phyloP scores from a whole-genome alignment of 2,329 filamentous ascomycete species.

The Fusarium coicis region DNA sequence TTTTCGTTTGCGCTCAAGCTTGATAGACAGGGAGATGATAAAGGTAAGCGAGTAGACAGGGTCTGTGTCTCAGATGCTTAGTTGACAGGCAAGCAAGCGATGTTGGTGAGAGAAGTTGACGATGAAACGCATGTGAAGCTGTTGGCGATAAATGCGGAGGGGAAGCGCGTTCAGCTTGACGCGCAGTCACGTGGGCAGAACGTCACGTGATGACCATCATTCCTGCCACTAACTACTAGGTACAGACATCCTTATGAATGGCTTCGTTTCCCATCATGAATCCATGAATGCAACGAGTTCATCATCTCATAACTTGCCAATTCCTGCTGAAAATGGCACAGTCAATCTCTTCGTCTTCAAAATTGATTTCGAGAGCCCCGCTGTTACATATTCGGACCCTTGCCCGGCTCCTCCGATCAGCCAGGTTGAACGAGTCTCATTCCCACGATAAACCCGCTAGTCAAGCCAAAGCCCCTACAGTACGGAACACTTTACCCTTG shows the following conservation, averaged over 20 bases:
- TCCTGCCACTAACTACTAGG: no score
- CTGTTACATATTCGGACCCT: constrained; percentile 2
- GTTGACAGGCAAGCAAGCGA: not conserved
- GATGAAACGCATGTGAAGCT: constrained; percentile 7
- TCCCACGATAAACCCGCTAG: constrained; percentile 32
- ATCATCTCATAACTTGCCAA: no score
- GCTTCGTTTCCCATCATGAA: not conserved
- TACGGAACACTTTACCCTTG: not conserved
- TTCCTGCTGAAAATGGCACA: no score
- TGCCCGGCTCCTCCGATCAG: constrained; percentile 14
- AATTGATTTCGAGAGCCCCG: not conserved
- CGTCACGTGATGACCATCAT: not conserved
- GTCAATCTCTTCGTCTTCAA: not conserved
- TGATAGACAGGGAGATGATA: not conserved
- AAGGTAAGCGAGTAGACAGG: no score
- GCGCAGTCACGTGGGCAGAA: constrained; percentile 32
- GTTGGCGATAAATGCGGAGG: constrained; percentile 23
- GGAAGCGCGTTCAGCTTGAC: constrained; percentile 31
- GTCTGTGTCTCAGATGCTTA: not conserved
- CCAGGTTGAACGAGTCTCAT: not conserved
- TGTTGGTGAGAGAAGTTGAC: not conserved
- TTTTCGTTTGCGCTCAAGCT: constrained; percentile 2
- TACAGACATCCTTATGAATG: not conserved
- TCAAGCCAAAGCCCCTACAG: constrained; percentile 8
- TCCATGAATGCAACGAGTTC: no score